phyloP scores from a whole-genome alignment of 2,329 filamentous ascomycete genomes.

The Diaporthe aspalathi region DNA sequence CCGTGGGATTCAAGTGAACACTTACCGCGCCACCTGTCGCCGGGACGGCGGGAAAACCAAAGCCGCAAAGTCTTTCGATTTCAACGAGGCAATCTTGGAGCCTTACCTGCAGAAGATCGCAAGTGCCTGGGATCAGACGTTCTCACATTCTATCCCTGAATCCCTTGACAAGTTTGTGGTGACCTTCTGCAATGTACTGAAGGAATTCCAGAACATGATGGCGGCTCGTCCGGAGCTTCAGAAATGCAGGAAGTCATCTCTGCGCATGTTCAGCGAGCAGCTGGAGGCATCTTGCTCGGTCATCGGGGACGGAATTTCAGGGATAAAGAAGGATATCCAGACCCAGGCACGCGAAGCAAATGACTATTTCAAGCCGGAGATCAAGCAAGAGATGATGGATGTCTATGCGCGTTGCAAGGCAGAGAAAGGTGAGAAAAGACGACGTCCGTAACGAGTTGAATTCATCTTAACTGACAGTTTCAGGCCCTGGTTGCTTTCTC shows the following conservation, averaged over 20 bases:
- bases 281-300: not conserved
- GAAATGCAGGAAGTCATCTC: not conserved
- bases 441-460: not conserved
- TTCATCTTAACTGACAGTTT: not conserved
- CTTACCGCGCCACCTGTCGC: constrained; percentile 24
- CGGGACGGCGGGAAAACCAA: not conserved
- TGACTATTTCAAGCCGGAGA: not conserved
- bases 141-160: not conserved
- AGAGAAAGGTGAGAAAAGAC: not conserved
- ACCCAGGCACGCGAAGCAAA: constrained; percentile 16
- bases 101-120: constrained; percentile 25
- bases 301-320: not conserved
- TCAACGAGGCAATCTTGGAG: constrained; percentile 35
- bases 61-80: constrained; percentile 9
- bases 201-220: constrained; percentile 17
- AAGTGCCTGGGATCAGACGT: constrained; percentile 15
- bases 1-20: not conserved
- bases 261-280: constrained; percentile 1
- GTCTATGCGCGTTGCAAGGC: not conserved
- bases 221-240: constrained; percentile 13
- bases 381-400: constrained; percentile 10
- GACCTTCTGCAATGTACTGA: not conserved
- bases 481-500: constrained; percentile 1
- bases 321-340: constrained; percentile 2
- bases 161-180: not conserved